Conservation (phyloP, 2,329 filamentous ascomycete genomes). For the Ophiostoma ulmi region DNA sequence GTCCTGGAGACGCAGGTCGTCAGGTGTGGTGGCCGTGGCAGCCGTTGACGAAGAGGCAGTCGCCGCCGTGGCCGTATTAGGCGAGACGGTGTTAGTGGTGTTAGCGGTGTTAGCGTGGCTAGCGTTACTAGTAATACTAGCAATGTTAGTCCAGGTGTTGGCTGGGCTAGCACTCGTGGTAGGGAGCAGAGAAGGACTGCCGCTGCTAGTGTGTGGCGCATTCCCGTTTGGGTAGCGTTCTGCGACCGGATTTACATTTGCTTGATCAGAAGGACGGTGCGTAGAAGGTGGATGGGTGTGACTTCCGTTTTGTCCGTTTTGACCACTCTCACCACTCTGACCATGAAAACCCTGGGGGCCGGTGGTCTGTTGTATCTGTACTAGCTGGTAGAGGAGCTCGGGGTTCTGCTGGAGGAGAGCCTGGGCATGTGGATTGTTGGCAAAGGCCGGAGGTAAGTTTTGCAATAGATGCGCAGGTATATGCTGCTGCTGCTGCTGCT, state of each 20-base stretch:
- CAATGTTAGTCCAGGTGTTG: not conserved
- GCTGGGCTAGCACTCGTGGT: not conserved
- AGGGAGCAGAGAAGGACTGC: not conserved
- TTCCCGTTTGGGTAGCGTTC: not conserved
- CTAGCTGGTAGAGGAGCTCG: constrained; percentile 10
- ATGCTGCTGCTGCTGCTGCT: not conserved
- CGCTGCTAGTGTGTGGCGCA: not conserved
- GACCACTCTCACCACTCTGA: not conserved
- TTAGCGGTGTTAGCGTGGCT: not conserved
- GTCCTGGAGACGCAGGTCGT: constrained; percentile 11
- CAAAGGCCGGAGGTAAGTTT: constrained; percentile 12
- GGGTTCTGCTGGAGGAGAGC: constrained; percentile 16
- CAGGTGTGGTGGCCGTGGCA: constrained; percentile 7
- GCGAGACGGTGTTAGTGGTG: constrained; percentile 7
- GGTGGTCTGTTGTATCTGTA: not conserved
- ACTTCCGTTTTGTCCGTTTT: not conserved
- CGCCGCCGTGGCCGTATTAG: constrained; percentile 10
- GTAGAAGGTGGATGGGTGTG: not conserved
- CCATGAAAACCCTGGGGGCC: not conserved
- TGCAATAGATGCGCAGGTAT: not conserved
- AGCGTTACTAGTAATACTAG: not conserved
- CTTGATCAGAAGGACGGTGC: not conserved
- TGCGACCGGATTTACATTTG: not conserved
- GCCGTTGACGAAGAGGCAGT: constrained; percentile 7
- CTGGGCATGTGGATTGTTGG: constrained; percentile 7